Evolutionary conservation across 352 stramenopile species (phyloP), one percentile per base, ranked within the genome.

Genomic region (Blastocystis sp.): DNA sequence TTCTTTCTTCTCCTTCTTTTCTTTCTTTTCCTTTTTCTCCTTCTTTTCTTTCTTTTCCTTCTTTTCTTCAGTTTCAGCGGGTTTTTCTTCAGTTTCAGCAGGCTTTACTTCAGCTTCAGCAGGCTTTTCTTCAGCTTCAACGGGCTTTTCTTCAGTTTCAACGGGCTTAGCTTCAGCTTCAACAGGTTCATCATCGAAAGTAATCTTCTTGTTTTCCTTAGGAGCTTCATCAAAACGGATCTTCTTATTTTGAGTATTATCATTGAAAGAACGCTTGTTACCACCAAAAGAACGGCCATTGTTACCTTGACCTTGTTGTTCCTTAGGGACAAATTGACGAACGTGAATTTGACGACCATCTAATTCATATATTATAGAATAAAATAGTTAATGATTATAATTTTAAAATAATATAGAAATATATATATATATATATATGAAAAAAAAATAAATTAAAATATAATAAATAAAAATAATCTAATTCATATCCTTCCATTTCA

Each of bases 261-360:
- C 42, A 33, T 56, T 43, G 6, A 9, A 5, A 4, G n/a, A 19
- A 3, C 35, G 27, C 1, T 10, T 1, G 35, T 58, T 19, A 31
- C 1, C 4, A 19, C 19, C 7, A 16, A 27, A 10, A 32, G 13
- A 6, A 10, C 30, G 44, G 6, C 6, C 5, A 13, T 18, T 34
- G 39, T 32, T 11, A 10, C 23, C 13, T 28, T 31, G n/a, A n/a
- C n/a, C n/a, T n/a, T n/a, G n/a, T 18, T 54, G 23, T 7, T 9
- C 13, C 23, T 48, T 54, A 18, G 49, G 32, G 28, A 54, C 3
- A 40, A 54, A 59, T 40, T 59, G 23, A 21, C 49, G 49, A 16
- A 59, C 49, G 32, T 5, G 19, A 31, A 59, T 59, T 23, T 36
- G 31, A 23, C 49, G 49, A 28, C 49, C 49, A 2, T 59, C 49